These are phyloP conservation scores for Ambrosia trifida DNA, from an alignment of 129 eudicot species.

Conservation along the genomic window DNA sequence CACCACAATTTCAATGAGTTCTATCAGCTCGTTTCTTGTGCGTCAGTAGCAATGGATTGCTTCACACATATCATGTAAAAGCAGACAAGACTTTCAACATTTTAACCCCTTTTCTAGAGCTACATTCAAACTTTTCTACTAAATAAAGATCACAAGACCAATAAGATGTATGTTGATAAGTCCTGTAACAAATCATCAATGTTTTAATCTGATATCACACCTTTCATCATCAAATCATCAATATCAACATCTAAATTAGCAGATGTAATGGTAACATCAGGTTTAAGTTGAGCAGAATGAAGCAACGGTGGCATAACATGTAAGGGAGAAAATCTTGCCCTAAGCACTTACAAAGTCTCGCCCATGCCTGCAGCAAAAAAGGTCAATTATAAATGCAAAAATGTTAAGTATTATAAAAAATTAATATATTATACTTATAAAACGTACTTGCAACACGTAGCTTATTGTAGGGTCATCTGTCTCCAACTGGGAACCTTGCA, in stretches of 20 bases:
- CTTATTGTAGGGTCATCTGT: no score
- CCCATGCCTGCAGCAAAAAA: slow-evolving; percentile 80
- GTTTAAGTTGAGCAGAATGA: slow-evolving; percentile 95
- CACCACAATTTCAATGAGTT: no score
- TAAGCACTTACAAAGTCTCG: slow-evolving; percentile 97
- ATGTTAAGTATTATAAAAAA: neutral
- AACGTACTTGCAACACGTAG: slow-evolving; percentile 91
- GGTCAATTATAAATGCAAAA: neutral
- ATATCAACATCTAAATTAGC: slow-evolving; percentile 89
- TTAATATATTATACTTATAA: neutral
- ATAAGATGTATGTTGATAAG: neutral
- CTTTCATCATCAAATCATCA: slow-evolving; percentile 98
- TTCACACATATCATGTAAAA: no score
- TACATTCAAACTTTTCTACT: no score
- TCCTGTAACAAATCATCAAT: neutral
- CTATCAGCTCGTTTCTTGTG: no score
- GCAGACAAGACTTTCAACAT: no score
- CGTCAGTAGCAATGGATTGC: no score
- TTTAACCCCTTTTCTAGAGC: no score
- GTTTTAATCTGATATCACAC: slow-evolving; percentile 30
- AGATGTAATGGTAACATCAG: slow-evolving; percentile 92
- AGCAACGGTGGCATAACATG: slow-evolving; percentile 98
- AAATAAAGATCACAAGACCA: slow-evolving; percentile 1
- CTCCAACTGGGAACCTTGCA: slow-evolving; percentile 97
- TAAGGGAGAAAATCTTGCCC: slow-evolving; percentile 98